Evolutionary conservation across 2,329 filamentous ascomycete species (phyloP), one percentile per base, ranked within the genome.

Genomic region (Aspergillus texensis): DNA sequence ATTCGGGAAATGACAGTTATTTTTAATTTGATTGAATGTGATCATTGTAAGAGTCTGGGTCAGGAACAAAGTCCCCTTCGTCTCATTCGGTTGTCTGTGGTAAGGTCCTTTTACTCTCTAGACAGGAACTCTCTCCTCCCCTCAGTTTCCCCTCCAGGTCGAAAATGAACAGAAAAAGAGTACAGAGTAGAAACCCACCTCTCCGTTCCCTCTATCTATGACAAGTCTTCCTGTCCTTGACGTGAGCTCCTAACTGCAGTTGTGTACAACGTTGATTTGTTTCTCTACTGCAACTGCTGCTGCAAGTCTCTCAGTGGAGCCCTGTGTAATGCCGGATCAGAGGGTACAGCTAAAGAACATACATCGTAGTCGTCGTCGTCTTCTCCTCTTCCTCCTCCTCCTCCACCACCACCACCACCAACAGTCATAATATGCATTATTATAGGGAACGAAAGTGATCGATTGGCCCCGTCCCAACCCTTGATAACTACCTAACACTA

Each of bases 181-280:
- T 11, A 36, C 5, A 16, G 14, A 24, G 10, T n/a, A n/a, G 14
- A 39, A 24, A 16, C 24, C 45, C 21, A 48, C 45, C 28, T 48
- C 16, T 24, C 11, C 21, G 24, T 39, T 32, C 46, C 16, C 32
- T 50, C 30, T 48, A 32, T 48, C 43, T 52, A n/a, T 34, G 28
- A 52, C 48, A 52, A 52, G 48, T 50, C 57, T 52, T 48, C 16
- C 24, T 2, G 6, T 32, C 48, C 48, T 52, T 52, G 48, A 34
- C 8, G 6, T 30, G 46, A 52, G 46, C 46, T 52, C 46, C 46
- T 62, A 48, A 53, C 60, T 62, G 65, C 63, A 66, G 57, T 65
- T 69, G 67, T 69, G 67, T 68, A 65, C 63, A 62, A 34, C 58
- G 61, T 63, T 70, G 64, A 68, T 70, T 68, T 69, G 62, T 62